Percentiles rank a stretch among this genome's conserved stretches.
Evolutionary conservation across 164 flowering plant genomes (phyloP).

Genomic region (Cinnamomum micranthum): DNA sequence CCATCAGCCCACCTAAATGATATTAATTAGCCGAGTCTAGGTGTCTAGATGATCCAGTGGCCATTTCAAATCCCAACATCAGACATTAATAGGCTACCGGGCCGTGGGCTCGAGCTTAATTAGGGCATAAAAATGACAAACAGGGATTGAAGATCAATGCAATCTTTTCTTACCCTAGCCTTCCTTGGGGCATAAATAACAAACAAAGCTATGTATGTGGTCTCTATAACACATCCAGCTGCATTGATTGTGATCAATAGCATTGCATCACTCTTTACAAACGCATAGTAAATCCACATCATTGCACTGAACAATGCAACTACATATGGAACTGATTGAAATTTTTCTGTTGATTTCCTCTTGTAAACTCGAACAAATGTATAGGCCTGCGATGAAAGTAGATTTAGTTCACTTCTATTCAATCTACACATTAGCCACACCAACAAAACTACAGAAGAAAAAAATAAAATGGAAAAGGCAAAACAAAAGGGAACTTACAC

Average conservation of each 20-base stretch:
- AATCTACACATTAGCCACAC: background rate
- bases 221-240: conserved; percentile 37
- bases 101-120: no score
- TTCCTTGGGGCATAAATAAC: conserved; percentile 37
- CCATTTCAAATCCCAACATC: no score
- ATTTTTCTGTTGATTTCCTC: conserved; percentile 55
- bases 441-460: background rate
- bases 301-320: conserved; percentile 52
- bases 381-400: conserved; percentile 38
- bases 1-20: no score
- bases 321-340: conserved; percentile 52
- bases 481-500: conserved; percentile 28
- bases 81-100: no score
- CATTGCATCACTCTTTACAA: conserved; percentile 29
- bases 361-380: conserved; percentile 43
- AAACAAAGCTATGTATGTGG: conserved; percentile 33
- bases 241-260: conserved; percentile 56
- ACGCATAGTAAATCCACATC: conserved; percentile 62
- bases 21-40: no score
- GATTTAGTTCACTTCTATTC: background rate
- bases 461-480: background rate
- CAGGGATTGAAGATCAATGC: background rate
- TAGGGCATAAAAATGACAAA: background rate
- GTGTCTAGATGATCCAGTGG: no score
- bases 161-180: conserved; percentile 30